Percentiles rank a stretch among this genome's conserved stretches.
phyloP scores from a whole-genome alignment of 2,329 filamentous ascomycete species.

The Macroventuria anomochaeta region DNA sequence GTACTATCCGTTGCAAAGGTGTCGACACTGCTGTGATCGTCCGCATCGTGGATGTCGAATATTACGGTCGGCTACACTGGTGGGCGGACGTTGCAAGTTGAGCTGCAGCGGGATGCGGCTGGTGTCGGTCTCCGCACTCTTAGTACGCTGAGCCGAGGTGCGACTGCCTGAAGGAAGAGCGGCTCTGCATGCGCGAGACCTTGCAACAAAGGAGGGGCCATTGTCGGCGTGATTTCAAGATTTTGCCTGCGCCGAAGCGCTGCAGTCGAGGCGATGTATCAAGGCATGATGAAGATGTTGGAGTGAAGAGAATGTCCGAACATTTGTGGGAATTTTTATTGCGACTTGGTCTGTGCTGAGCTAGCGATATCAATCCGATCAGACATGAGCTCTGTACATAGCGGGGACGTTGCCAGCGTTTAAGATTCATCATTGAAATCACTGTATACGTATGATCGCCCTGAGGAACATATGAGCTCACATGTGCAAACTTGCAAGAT shows the following conservation, averaged over 20 bases:
- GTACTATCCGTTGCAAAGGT: constrained; percentile 34
- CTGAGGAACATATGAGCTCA: too few relatives aligned
- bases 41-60: constrained; percentile 36
- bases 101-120: constrained; percentile 34
- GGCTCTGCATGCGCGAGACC: constrained; percentile 4
- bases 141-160: constrained; percentile 46
- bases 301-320: background rate
- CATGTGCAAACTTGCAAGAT: too few relatives aligned
- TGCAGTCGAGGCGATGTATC: constrained; percentile 4
- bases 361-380: background rate
- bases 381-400: background rate
- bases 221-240: background rate
- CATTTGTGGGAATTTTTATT: constrained; percentile 11
- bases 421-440: too few relatives aligned
- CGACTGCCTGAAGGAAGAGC: constrained; percentile 7
- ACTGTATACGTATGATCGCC: too few relatives aligned
- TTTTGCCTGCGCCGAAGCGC: constrained; percentile 6
- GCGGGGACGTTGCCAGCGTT: too few relatives aligned
- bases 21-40: constrained; percentile 36
- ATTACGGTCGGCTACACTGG: constrained; percentile 21
- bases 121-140: constrained; percentile 41
- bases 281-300: constrained; percentile 17
- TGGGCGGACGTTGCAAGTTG: constrained; percentile 22
- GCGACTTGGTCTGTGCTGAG: background rate
- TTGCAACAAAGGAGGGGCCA: background rate